Evolutionary conservation across 805 yeast species (phyloP), one percentile per base, ranked within the genome.

Genomic region (Pichia cephalocereana): DNA sequence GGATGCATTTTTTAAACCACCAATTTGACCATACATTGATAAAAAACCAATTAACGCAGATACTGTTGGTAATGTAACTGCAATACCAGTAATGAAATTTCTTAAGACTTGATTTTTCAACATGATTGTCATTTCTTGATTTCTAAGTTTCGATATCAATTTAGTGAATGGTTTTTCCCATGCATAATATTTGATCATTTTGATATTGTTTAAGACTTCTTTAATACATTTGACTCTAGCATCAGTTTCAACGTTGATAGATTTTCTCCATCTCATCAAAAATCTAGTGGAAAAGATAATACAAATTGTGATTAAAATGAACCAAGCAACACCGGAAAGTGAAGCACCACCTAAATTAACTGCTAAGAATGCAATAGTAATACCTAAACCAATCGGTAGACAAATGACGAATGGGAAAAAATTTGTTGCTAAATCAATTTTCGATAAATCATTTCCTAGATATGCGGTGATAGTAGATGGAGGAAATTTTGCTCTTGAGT

Each of bases 131-230:
- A 86, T 80, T 65, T 89, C 97, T 19, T 68, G 59, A 0, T 60
- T 57, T 61, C 97, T 76, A 28, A 77, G 70, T 12, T 70, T 72
- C 15, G 77, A 59, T 36, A 90, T 74, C 46, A 74, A 68, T 10
- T 72, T 63, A 46, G 72, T 72, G 61, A 87, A 90, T 0, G 96
- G 89, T 32, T 71, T 72, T 66, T 90, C 97, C 96, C 96, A 90
- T 1, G 95, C 86, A 62, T 89, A 90, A 62, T 76, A 85, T 68
- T 90, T 90, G 63, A 90, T 86, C 62, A 83, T 74, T 59, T 85
- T 86, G 74, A 90, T 77, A 54, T 84, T 80, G 59, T 76, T 80
- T 54, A 90, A 70, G 30, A 88, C 77, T 63, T 90, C 98, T 54
- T 86, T 83, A 63, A 88, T 80, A 44, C 78, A 71, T 43, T 79